Percentiles rank a stretch among this genome's conserved stretches.
Evolutionary conservation across 352 stramenopile species (phyloP).

Genomic region (Phytophthora constricta): DNA sequence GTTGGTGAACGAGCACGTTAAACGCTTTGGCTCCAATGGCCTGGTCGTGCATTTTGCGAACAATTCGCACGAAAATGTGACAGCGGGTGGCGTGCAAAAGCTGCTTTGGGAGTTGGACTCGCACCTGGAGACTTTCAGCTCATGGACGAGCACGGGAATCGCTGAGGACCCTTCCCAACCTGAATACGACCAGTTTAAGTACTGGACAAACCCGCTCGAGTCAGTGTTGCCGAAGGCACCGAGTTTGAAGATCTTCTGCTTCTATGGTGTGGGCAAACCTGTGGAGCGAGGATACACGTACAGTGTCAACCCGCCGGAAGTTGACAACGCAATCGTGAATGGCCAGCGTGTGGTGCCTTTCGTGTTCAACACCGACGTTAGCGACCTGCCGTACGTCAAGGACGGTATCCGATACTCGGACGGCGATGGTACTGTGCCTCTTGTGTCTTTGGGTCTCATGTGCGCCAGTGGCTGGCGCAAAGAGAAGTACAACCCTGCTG

Average conservation of each 20-base stretch:
- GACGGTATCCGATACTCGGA: conserved; percentile 88
- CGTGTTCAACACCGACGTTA: conserved; percentile 65
- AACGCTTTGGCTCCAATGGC: conserved; percentile 54
- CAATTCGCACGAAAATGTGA: conserved; percentile 60
- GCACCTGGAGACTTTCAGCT: conserved; percentile 51
- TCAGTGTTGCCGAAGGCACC: conserved; percentile 90
- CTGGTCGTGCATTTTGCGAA: conserved; percentile 67
- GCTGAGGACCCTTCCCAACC: conserved; percentile 50
- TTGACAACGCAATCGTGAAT: conserved; percentile 42
- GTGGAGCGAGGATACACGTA: conserved; percentile 90
- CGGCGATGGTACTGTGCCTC: conserved; percentile 93
- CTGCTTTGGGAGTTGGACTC: conserved; percentile 56
- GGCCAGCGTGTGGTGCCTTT: conserved; percentile 64
- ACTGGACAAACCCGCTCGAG: conserved; percentile 91
- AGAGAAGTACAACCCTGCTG: conserved; percentile 86
- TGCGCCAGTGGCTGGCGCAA: conserved; percentile 89
- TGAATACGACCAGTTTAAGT: conserved; percentile 65
- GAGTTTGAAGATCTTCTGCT: conserved; percentile 94
- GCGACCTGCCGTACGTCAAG: conserved; percentile 76
- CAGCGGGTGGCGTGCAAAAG: conserved; percentile 51
- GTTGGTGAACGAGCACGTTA: conserved; percentile 53
- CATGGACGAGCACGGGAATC: conserved; percentile 53
- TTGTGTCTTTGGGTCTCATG: conserved; percentile 95
- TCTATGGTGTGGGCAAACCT: conserved; percentile 93
- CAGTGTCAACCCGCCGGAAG: conserved; percentile 46